Conservation (phyloP, 805 yeast genomes). For the Komagataella phaffii region DNA sequence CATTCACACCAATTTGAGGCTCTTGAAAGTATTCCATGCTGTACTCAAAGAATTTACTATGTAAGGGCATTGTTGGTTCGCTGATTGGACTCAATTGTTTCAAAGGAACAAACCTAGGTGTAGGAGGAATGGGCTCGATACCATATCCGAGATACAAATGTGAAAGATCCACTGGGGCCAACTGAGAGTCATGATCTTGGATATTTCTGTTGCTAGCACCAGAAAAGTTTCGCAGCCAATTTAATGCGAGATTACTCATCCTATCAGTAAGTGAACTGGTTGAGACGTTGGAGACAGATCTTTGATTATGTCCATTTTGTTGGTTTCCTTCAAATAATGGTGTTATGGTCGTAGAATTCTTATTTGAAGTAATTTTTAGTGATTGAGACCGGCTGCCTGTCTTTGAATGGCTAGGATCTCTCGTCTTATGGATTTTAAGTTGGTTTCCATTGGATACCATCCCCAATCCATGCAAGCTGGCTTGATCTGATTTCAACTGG, state of each 20-base stretch:
- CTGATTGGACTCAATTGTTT: slow-evolving; percentile 21
- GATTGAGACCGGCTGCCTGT: background rate
- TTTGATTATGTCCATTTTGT: background rate
- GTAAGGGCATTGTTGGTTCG: slow-evolving; percentile 26
- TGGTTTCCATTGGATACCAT: background rate
- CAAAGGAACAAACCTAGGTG: slow-evolving; percentile 38
- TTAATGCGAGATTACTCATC: slow-evolving; percentile 8
- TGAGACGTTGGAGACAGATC: slow-evolving; percentile 9
- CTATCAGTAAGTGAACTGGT: slow-evolving; percentile 9
- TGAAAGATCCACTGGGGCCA: background rate
- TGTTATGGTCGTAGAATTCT: background rate
- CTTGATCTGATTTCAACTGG: background rate
- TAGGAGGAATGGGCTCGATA: slow-evolving; percentile 36
- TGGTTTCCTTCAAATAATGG: background rate
- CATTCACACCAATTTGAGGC: slow-evolving; percentile 81
- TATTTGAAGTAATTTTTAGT: background rate
- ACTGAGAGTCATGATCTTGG: background rate
- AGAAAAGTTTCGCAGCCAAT: background rate
- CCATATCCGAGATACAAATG: slow-evolving; percentile 14
- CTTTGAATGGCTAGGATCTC: background rate
- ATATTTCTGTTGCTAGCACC: background rate
- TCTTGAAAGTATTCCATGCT: slow-evolving; percentile 90
- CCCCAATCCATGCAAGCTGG: background rate
- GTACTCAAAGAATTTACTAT: slow-evolving; percentile 58
- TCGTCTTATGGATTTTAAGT: background rate